These are phyloP conservation scores for Salix purpurea DNA, from an alignment of 345 rosid species.

Conservation along the genomic window DNA sequence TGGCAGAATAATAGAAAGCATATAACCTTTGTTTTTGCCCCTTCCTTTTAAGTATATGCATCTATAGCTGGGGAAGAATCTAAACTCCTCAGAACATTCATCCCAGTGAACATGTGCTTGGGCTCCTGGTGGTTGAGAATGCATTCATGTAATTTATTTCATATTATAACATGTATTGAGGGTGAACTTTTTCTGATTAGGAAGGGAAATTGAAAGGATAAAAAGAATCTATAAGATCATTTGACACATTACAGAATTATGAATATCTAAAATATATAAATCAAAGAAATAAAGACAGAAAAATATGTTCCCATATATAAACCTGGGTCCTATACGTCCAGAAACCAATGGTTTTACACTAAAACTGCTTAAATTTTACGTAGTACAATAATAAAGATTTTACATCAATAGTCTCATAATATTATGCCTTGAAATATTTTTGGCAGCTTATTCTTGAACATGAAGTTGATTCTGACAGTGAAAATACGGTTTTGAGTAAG, in stretches of 20 bases:
- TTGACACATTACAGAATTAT: background rate
- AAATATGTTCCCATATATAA: background rate
- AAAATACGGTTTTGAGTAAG: background rate
- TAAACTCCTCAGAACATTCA: no score
- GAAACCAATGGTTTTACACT: background rate
- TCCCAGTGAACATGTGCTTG: no score
- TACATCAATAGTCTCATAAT: background rate
- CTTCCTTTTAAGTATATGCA: background rate
- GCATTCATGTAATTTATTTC: no score
- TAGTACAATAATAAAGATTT: background rate
- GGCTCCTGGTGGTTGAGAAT: no score
- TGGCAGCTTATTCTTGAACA: background rate
- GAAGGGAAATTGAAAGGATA: no score
- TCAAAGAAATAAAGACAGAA: background rate
- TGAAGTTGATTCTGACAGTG: background rate
- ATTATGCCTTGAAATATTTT: background rate
- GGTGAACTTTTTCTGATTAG: no score
- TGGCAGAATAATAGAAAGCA: background rate
- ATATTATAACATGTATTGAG: no score
- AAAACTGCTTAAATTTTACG: background rate
- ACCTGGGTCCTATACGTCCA: background rate
- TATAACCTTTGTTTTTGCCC: background rate
- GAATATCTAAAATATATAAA: background rate
- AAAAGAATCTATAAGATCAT: background rate
- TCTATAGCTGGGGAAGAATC: no score